Conservation (phyloP, 2,329 filamentous ascomycete species). For the Colletotrichum godetiae region DNA sequence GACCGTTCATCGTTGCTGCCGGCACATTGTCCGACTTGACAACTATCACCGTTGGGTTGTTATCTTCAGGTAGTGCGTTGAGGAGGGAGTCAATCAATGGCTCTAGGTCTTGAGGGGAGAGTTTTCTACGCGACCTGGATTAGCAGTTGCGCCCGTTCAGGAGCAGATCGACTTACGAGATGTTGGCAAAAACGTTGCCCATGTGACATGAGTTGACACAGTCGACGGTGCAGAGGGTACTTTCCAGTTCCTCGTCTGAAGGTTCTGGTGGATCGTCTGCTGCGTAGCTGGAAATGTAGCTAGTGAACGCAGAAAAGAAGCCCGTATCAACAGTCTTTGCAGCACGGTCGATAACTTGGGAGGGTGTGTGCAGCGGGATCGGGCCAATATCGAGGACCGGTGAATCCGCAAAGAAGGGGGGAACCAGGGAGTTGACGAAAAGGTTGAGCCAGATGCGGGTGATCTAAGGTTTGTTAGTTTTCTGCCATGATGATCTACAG, state of each 20-base stretch:
- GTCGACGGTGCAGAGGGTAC: conserved; percentile 92
- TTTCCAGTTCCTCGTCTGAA: conserved; percentile 96
- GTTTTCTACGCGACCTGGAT: conserved; percentile 45
- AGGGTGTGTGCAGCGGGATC: conserved; percentile 91
- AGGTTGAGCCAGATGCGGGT: conserved; percentile 94
- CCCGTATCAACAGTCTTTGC: conserved; percentile 82
- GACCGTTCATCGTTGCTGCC: conserved; percentile 69
- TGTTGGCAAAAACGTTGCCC: conserved; percentile 83
- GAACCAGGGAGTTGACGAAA: conserved; percentile 93
- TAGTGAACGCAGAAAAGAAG: conserved; percentile 93
- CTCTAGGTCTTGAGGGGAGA: conserved; percentile 50
- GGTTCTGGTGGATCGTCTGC: conserved; percentile 98
- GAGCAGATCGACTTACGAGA: conserved; percentile 69
- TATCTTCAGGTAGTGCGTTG: conserved; percentile 87
- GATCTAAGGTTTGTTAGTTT: conserved; percentile 68
- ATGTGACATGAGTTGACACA: conserved; percentile 93
- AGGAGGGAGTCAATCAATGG: conserved; percentile 76
- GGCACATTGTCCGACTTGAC: conserved; percentile 88
- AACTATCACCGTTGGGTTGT: conserved; percentile 79
- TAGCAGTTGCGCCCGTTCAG: background rate
- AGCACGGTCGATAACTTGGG: conserved; percentile 91
- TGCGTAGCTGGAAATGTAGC: conserved; percentile 98
- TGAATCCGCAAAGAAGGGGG: conserved; percentile 77
- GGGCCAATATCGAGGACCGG: conserved; percentile 77
- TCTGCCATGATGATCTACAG: background rate